phyloP scores from a whole-genome alignment of 495 filamentous ascomycete genomes.

The Lasiosphaeria miniovina region DNA sequence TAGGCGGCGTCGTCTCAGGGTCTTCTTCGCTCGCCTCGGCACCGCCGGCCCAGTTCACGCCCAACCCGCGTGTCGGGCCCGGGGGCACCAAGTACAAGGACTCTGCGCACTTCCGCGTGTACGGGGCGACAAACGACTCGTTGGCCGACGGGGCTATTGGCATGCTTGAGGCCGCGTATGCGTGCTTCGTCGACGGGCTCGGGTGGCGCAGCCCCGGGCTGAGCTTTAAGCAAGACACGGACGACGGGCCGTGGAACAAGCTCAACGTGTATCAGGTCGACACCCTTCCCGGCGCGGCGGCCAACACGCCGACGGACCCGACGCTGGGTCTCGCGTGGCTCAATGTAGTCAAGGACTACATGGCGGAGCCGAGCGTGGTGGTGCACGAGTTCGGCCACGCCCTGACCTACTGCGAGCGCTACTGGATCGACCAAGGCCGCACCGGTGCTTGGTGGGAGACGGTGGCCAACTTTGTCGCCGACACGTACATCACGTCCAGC shows the following conservation, averaged over 20 bases:
- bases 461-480: conserved; percentile 44
- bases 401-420: conserved; percentile 38
- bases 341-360: conserved; percentile 40
- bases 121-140: conserved; percentile 27
- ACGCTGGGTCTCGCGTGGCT: conserved; percentile 36
- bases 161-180: conserved; percentile 42
- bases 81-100: conserved; percentile 37
- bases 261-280: conserved; percentile 43
- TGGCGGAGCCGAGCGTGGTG: conserved; percentile 35
- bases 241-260: conserved; percentile 41
- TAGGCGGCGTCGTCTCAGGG: no score
- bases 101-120: conserved; percentile 46
- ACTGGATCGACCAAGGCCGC: conserved; percentile 42
- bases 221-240: conserved; percentile 33
- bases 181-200: conserved; percentile 41
- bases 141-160: conserved; percentile 30
- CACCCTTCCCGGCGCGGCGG: conserved; percentile 36
- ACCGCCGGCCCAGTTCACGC: conserved; percentile 36
- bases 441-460: conserved; percentile 50
- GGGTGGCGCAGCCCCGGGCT: conserved; percentile 43
- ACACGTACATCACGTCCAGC: conserved; percentile 41
- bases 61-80: conserved; percentile 39
- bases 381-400: conserved; percentile 48
- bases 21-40: neutral
- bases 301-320: conserved; percentile 36